Conservation (phyloP, 2,329 filamentous ascomycete species). For the Apiospora malaysiana region DNA sequence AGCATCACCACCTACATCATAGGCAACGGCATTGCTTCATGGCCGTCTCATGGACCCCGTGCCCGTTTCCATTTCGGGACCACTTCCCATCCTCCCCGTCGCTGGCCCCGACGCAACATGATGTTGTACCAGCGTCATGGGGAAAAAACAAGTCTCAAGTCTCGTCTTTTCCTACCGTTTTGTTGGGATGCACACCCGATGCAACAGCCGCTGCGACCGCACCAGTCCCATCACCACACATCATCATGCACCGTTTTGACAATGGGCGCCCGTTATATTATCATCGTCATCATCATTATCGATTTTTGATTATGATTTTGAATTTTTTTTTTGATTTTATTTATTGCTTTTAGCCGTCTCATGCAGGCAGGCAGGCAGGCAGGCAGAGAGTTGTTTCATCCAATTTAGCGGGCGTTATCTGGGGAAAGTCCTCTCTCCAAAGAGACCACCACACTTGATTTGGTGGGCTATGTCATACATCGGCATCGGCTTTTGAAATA, state of each 20-base stretch:
- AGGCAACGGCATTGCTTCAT: slow-evolving; percentile 21
- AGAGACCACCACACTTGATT: neutral
- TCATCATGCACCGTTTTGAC: slow-evolving; percentile 7
- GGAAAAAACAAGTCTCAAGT: neutral
- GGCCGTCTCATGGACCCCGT: slow-evolving; percentile 14
- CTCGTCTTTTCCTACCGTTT: neutral
- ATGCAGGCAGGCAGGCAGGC: neutral
- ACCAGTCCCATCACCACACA: neutral
- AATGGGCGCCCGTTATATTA: slow-evolving; percentile 4
- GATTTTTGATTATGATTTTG: neutral
- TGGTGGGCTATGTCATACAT: slow-evolving; percentile 5
- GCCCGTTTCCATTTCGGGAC: slow-evolving; percentile 15
- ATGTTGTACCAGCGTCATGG: slow-evolving; percentile 7
- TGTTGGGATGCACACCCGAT: slow-evolving; percentile 1
- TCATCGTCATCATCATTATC: too few species aligned
- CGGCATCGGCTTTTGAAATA: slow-evolving; percentile 2
- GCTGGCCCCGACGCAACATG: slow-evolving; percentile 11
- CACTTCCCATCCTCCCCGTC: neutral
- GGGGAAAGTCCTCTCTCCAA: neutral
- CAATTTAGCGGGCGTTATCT: slow-evolving; percentile 10
- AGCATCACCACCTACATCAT: slow-evolving; percentile 38
- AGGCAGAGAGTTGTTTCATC: neutral
- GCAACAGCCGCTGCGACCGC: neutral
- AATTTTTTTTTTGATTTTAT: neutral
- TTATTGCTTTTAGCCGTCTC: neutral